A percentile compares a stretch with the other conserved stretches of the same genome.
These are phyloP conservation scores for Trichoderma afroharzianum DNA, from an alignment of 2,329 filamentous ascomycete species.

Conservation along the genomic window DNA sequence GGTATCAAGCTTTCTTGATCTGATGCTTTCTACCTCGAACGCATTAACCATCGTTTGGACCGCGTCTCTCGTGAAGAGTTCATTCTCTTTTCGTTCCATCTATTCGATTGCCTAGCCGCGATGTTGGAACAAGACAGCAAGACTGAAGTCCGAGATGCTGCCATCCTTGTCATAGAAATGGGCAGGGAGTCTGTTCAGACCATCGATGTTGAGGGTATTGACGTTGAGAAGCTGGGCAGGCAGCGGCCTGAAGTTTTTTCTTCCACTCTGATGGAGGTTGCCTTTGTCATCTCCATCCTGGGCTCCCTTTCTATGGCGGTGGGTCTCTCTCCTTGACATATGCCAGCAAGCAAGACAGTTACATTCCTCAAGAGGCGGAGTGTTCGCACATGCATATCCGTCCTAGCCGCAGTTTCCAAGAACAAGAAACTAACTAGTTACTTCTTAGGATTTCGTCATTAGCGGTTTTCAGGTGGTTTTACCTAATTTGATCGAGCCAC, in stretches of 20 bases:
- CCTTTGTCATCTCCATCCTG: conserved; percentile 57
- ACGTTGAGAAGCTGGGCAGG: conserved; percentile 55
- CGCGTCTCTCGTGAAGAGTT: background rate
- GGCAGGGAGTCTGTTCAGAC: conserved; percentile 18
- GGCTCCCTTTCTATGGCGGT: conserved; percentile 58
- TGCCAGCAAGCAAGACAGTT: background rate
- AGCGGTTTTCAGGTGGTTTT: conserved; percentile 70
- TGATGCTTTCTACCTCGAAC: background rate
- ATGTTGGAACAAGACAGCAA: conserved; percentile 14
- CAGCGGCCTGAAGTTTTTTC: conserved; percentile 54
- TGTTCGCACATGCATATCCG: background rate
- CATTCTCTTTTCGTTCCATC: background rate
- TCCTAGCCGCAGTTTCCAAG: background rate
- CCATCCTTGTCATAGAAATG: conserved; percentile 16
- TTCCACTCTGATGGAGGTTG: conserved; percentile 50
- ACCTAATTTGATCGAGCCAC: conserved; percentile 57
- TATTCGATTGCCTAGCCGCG: background rate
- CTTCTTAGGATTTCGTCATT: conserved; percentile 62
- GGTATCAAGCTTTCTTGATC: background rate
- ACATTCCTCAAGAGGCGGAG: conserved; percentile 1
- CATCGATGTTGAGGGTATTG: conserved; percentile 30
- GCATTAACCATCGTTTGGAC: background rate
- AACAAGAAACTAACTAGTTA: background rate
- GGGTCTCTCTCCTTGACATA: conserved; percentile 25
- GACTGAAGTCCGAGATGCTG: conserved; percentile 10